Conservation (phyloP, 305 asterid genomes). For the Fraxinus greggii region DNA sequence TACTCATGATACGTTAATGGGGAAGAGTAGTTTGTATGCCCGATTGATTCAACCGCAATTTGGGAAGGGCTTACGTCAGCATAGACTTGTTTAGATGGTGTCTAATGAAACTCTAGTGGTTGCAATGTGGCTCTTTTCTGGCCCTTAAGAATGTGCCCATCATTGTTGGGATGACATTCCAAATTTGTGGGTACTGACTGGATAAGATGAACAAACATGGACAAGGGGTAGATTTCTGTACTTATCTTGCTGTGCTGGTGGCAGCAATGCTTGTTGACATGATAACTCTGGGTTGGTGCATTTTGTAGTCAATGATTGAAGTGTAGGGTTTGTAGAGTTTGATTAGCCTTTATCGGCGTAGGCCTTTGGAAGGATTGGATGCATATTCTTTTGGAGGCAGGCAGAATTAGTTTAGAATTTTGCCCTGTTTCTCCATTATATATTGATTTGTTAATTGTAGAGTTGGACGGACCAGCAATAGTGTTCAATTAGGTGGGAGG, state of each 20-base stretch:
- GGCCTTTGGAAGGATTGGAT: slow-evolving; percentile 42
- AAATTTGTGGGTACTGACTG: slow-evolving; percentile 11
- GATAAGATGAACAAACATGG: slow-evolving; percentile 20
- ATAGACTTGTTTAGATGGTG: slow-evolving; percentile 64
- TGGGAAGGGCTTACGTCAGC: slow-evolving; percentile 90
- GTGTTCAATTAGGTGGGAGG: slow-evolving; percentile 35
- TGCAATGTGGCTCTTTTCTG: slow-evolving; percentile 15
- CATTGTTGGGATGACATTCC: slow-evolving; percentile 10
- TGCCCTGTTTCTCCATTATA: slow-evolving; percentile 50
- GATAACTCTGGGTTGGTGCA: slow-evolving; percentile 22
- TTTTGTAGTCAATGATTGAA: slow-evolving; percentile 29
- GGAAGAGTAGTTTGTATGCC: slow-evolving; percentile 87
- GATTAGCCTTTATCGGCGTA: slow-evolving; percentile 30
- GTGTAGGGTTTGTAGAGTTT: slow-evolving; percentile 33
- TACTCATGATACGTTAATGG: slow-evolving; percentile 67
- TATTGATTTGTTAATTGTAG: slow-evolving; percentile 55
- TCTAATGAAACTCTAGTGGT: slow-evolving; percentile 18
- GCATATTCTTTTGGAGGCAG: slow-evolving; percentile 77
- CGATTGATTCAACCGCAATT: slow-evolving; percentile 98
- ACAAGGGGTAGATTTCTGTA: slow-evolving; percentile 15
- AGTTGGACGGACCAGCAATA: slow-evolving; percentile 47
- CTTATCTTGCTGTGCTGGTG: slow-evolving; percentile 28
- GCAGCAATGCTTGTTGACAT: slow-evolving; percentile 14
- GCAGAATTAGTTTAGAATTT: slow-evolving; percentile 32
- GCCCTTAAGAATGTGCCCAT: background rate